Base-by-base conservation (phyloP, 176 grass and related monocot species). In the Oryza officinalis region DNA sequence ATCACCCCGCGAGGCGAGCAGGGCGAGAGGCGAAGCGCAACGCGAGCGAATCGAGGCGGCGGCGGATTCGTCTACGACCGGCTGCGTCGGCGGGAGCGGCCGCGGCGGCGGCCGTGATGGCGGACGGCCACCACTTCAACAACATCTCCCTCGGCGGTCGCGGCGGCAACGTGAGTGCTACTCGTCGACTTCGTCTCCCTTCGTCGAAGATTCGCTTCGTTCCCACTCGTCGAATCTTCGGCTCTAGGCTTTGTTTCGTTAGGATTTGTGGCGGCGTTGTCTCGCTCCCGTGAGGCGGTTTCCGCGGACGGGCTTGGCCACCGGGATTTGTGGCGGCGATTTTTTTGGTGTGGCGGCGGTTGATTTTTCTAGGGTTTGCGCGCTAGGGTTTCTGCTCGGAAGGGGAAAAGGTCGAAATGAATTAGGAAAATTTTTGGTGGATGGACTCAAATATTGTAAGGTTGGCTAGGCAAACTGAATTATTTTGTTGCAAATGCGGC, bases 101-200 rank as follows among this genome's bases (percentile, higher is more conserved):
- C 32, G 65, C 10, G 13, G 30, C 1, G 6, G 37, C 1, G 6
- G 10, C 13, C 37, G 50, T 37, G 45, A 94, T 93, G 88, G 73
- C 81, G 66, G 95, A 97, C 20, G 92, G 88, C 10, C 95, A 94
- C 71, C 81, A 81, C 32, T 94, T 92, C 84, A 89, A 80, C 73
- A 87, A 80, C 77, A 94, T 97, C 81, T 91, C 91, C 59, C 92
- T 97, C 78, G 90, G 95, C 30, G 95, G 95, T 64, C 88, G 90
- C 15, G 88, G 88, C 67, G 92, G 92, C 84, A 92, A 91, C 33
- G 92, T 97, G 87, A 85, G 90, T 78, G 22, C n/a, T 25, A 31
- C 35, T 12, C 64, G 7, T 68, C 52, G 52, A n/a, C 28, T 45
- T 61, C 12, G 18, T 20, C 65, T 32, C 17, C 20, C 8, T 20